phyloP scores from a whole-genome alignment of 2,329 filamentous ascomycete species.

The Trichoderma pleuroti region DNA sequence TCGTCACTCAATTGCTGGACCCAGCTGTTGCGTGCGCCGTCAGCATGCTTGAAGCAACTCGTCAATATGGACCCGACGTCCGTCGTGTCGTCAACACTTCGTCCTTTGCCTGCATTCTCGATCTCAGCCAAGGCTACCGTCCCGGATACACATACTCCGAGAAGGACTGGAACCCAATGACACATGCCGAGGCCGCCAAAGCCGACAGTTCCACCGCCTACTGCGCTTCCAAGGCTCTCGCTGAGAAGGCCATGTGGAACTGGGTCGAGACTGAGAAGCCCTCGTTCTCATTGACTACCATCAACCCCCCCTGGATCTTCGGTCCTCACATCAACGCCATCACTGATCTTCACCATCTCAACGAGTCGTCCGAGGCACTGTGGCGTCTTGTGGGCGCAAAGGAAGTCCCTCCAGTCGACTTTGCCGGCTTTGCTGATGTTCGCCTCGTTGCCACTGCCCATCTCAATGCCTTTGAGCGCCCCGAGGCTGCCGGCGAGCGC shows the following conservation, averaged over 20 bases:
- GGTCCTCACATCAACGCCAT: conserved; percentile 48
- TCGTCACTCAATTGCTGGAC: conserved; percentile 47
- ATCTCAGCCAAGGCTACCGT: conserved; percentile 36
- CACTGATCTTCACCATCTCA: conserved; percentile 20
- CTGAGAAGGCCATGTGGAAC: conserved; percentile 64
- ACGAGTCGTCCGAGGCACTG: conserved; percentile 22
- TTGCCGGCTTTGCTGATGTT: conserved; percentile 50
- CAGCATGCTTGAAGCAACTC: conserved; percentile 47
- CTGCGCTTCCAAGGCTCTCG: conserved; percentile 47
- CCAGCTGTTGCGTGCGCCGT: conserved; percentile 54
- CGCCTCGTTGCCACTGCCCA: conserved; percentile 59
- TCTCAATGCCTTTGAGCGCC: conserved; percentile 52
- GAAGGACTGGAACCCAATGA: conserved; percentile 31
- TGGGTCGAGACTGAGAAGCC: conserved; percentile 27
- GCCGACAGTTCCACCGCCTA: conserved; percentile 24
- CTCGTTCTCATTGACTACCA: conserved; percentile 59
- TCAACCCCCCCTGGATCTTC: conserved; percentile 61
- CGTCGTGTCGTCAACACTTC: conserved; percentile 59
- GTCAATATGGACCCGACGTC: conserved; percentile 46
- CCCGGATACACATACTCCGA: conserved; percentile 29
- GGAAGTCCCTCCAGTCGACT: conserved; percentile 23
- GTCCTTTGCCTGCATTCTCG: conserved; percentile 44
- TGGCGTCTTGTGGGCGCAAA: conserved; percentile 22
- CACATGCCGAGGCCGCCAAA: conserved; percentile 21
- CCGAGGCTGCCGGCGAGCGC: conserved; percentile 55